Evolutionary conservation across 2,329 filamentous ascomycete genomes (phyloP), one percentile per base, ranked within the genome.

Genomic region (Amauroascus verrucosus): DNA sequence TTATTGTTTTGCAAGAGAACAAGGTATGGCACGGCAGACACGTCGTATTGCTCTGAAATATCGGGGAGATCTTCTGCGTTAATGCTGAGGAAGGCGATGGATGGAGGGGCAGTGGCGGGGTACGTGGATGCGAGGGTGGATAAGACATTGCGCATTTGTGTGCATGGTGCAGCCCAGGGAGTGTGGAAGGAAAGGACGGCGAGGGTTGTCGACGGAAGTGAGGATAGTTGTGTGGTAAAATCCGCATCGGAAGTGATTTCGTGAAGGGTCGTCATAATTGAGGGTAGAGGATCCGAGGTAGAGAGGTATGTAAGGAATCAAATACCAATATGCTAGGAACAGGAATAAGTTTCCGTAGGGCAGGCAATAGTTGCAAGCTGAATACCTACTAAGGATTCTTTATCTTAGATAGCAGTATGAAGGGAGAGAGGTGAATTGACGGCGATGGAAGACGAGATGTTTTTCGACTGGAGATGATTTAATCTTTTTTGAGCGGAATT

Each of bases 61-160:
- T 97, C 90, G 62, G 86, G 86, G 41, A 97, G 78, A 60, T 96
- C 90, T 74, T 98, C 93, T 56, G 93, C 93, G 70, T 98, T 90
- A 72, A 98, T 80, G 57, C 85, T 85, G 56, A 95, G 80, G 83
- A 95, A 98, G 61, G 82, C 82, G 61, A 90, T 85, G 53, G 77
- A 75, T 14, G 77, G 77, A 40, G 85, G 82, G 59, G 78, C 74
- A 59, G 80, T 77, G 63, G 80, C 77, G 57, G 88, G 82, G 72
- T 95, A 95, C 68, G 90, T 88, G 64, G 83, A 82, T 59, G 91
- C 90, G 60, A 98, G 86, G 20, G 88, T 85, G 65, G 81, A 78
- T 59, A 98, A 81, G 62, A 97, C 86, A 48, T 83, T 86, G 61
- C 81, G 82, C 90, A 97, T 97, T 72, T 96, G 89, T 58, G 86